Evolutionary conservation across 2,329 filamentous ascomycete species (phyloP), one percentile per base, ranked within the genome.

Genomic region (Plenodomus lindquistii): DNA sequence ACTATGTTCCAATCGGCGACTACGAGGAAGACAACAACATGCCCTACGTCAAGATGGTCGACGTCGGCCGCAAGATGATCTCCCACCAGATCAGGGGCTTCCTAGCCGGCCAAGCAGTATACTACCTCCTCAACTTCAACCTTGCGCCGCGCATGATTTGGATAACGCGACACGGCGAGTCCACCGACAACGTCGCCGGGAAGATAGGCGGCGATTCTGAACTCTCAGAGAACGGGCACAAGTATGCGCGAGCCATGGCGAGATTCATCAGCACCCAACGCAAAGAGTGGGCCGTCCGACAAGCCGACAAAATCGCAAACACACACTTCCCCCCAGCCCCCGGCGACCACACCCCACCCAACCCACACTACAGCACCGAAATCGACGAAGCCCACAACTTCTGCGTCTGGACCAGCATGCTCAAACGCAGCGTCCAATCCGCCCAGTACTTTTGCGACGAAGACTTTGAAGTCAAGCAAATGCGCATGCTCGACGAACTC

Each of bases 351-450:
- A 97, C 94, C 0, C 94, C 94, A 4, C 94, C 94, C 0, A 97
- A 99, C 65, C 94, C 94, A 0, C 90, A 96, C 67, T 86, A 87
- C 60, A 73, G 75, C 44, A 63, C 58, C 37, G 70, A 73, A 13
- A 53, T 58, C 17, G 73, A 75, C 21, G 82, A 89, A 65, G 27
- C 27, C 9, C 96, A 96, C 77, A 91, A 91, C 69, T 97, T 97
- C 69, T 99, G 94, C 71, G 90, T 99, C 15, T 99, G 94, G 94
- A 97, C 93, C 0, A 96, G 90, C 2, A 97, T 97, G 93, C 83
- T 99, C 55, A 87, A 89, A 69, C 88, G 94, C 56, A 91, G 89
- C 51, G 86, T 94, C 42, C 85, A 96, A 67, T 95, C 92, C 0
- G 91, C 88, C 0, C 85, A 94, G 56, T 88, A 88, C 70, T 99